Evolutionary conservation across 129 eudicot species (phyloP).

Genomic region (Helianthus tuberosus): DNA sequence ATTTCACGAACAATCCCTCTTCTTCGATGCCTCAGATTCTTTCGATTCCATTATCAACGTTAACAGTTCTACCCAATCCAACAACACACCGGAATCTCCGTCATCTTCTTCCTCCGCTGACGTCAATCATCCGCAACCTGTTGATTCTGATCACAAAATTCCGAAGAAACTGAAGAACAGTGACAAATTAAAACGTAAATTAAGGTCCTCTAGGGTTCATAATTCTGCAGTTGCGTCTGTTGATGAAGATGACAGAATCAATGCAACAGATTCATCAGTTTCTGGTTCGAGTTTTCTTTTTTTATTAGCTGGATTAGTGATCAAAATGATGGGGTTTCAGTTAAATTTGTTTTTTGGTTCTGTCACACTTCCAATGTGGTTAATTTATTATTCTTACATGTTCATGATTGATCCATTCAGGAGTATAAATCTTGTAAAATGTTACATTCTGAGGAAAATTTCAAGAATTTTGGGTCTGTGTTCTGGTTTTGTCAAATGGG

Average conservation of each 20-base stretch:
- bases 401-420: constrained; percentile 58
- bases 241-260: constrained; percentile 23
- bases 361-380: constrained; percentile 51
- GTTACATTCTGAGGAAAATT: constrained; percentile 17
- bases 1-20: constrained; percentile 54
- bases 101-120: constrained; percentile 9
- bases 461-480: constrained; percentile 11
- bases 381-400: constrained; percentile 46
- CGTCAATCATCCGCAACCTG: not conserved
- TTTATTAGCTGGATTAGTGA: constrained; percentile 44
- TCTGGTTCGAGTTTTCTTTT: constrained; percentile 36
- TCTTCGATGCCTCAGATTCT: constrained; percentile 42
- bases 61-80: constrained; percentile 22
- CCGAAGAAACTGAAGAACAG: constrained; percentile 18
- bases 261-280: constrained; percentile 22
- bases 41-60: constrained; percentile 16
- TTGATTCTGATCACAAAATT: constrained; percentile 9
- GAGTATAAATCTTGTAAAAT: constrained; percentile 26
- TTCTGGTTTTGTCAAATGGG: constrained; percentile 12
- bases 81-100: constrained; percentile 1
- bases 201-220: constrained; percentile 7
- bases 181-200: constrained; percentile 24
- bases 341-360: constrained; percentile 42
- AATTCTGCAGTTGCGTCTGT: constrained; percentile 32
- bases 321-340: constrained; percentile 57